Evolutionary conservation across 2,329 filamentous ascomycete genomes (phyloP).

Genomic region (Diaporthe sp.): DNA sequence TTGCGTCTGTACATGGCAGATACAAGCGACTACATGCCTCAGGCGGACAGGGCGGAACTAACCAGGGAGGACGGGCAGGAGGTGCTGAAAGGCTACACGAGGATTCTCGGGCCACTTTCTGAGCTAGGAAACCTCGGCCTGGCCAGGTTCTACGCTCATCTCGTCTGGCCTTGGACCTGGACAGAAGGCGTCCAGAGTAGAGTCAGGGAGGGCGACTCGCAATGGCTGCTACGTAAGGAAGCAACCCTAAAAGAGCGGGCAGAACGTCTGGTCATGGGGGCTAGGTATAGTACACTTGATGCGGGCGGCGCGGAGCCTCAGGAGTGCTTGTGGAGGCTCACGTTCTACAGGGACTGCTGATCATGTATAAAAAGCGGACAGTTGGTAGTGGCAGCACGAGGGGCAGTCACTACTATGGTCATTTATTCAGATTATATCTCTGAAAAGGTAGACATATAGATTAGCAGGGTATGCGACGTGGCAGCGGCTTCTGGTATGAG

Average conservation of each 20-base stretch:
- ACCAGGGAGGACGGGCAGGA: neutral
- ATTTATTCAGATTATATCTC: too few species aligned
- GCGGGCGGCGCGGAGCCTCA: neutral
- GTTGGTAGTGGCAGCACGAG: too few species aligned
- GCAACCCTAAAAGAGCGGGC: neutral
- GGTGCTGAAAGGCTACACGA: neutral
- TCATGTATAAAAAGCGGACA: too few species aligned
- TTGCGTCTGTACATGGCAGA: neutral
- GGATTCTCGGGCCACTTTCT: neutral
- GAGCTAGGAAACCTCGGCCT: neutral
- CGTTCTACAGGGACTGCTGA: neutral
- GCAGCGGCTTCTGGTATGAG: too few species aligned
- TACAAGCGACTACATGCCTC: too few species aligned
- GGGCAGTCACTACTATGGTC: too few species aligned
- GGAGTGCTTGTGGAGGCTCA: slow-evolving; percentile 1
- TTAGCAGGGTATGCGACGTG: too few species aligned
- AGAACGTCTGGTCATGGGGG: neutral
- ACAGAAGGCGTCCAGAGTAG: neutral
- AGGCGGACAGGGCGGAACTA: neutral
- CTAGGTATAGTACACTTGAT: neutral
- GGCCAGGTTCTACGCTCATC: neutral
- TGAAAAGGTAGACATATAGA: too few species aligned
- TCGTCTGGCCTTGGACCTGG: neutral
- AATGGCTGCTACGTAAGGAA: neutral
- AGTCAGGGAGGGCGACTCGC: too few species aligned